Evolutionary conservation across 805 yeast species (phyloP).

Genomic region (Suhomyces xylopsoci): DNA sequence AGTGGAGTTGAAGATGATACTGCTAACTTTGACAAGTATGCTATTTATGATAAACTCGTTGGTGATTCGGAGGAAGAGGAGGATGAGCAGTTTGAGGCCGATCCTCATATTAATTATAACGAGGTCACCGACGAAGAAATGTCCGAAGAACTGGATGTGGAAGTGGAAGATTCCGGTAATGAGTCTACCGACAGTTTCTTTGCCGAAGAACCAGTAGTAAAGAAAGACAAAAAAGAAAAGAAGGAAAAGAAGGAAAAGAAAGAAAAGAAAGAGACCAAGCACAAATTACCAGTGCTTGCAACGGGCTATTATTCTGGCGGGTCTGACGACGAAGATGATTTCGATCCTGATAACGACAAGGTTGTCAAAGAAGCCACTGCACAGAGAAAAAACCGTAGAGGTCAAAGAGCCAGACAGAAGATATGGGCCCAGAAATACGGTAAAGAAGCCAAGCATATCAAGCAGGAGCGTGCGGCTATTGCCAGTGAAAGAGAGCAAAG

Average conservation of each 20-base stretch:
- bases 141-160: slow-evolving; percentile 16
- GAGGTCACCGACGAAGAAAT: slow-evolving; percentile 65
- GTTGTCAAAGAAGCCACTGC: slow-evolving; percentile 52
- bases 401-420: slow-evolving; percentile 94
- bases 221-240: slow-evolving; percentile 14
- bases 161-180: slow-evolving; percentile 2
- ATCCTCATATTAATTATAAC: slow-evolving; percentile 47
- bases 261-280: slow-evolving; percentile 25
- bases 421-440: slow-evolving; percentile 96
- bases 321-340: slow-evolving; percentile 57
- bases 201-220: slow-evolving; percentile 18
- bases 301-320: slow-evolving; percentile 86
- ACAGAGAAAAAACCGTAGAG: slow-evolving; percentile 83
- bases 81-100: slow-evolving; percentile 22
- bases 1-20: slow-evolving; percentile 16
- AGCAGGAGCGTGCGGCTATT: slow-evolving; percentile 56
- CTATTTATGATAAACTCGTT: slow-evolving; percentile 37
- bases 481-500: slow-evolving; percentile 55
- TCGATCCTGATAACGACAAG: slow-evolving; percentile 42
- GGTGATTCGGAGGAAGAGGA: slow-evolving; percentile 45
- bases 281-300: slow-evolving; percentile 63
- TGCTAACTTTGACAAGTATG: slow-evolving; percentile 27
- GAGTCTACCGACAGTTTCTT: slow-evolving; percentile 35
- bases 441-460: slow-evolving; percentile 73
- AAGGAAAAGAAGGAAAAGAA: slow-evolving; percentile 17